These are phyloP conservation scores for Eimeria maxima DNA, from an alignment of 169 alveolate species.

Conservation along the genomic window DNA sequence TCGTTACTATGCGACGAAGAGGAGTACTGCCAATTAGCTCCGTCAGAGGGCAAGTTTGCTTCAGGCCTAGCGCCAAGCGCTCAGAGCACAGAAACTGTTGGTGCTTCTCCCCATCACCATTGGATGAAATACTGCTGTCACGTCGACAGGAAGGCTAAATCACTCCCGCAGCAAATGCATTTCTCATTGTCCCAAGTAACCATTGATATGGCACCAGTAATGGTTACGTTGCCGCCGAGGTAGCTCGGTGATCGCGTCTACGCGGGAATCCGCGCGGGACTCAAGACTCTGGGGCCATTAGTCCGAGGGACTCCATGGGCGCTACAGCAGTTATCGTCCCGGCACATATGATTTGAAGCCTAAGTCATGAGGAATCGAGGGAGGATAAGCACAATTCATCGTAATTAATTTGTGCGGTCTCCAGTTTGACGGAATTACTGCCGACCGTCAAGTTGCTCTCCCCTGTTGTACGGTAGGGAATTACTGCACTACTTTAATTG, in stretches of 20 bases:
- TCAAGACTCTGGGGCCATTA: not conserved
- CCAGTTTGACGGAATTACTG: not conserved
- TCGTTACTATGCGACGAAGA: not conserved
- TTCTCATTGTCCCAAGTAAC: not conserved
- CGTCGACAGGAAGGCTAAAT: constrained; percentile 9
- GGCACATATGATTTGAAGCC: not conserved
- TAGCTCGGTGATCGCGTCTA: constrained; percentile 24
- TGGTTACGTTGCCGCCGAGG: constrained; percentile 37
- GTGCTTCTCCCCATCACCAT: not conserved
- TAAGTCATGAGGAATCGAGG: not conserved
- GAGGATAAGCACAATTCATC: not conserved
- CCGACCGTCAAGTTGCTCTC: not conserved
- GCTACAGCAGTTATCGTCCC: not conserved
- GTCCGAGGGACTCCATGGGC: constrained; percentile 34
- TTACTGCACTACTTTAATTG: not conserved
- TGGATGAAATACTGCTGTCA: not conserved
- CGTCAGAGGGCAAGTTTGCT: not conserved
- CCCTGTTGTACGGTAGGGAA: not conserved
- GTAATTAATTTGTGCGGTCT: not conserved
- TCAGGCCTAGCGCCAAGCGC: not conserved
- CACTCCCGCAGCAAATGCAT: not conserved
- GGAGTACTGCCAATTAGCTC: constrained; percentile 82
- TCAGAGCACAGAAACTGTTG: constrained; percentile 1
- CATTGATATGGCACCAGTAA: not conserved
- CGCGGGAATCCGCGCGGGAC: not conserved